Base-by-base conservation (phyloP, 2,329 filamentous ascomycete genomes). In the Ophiostoma montium region DNA sequence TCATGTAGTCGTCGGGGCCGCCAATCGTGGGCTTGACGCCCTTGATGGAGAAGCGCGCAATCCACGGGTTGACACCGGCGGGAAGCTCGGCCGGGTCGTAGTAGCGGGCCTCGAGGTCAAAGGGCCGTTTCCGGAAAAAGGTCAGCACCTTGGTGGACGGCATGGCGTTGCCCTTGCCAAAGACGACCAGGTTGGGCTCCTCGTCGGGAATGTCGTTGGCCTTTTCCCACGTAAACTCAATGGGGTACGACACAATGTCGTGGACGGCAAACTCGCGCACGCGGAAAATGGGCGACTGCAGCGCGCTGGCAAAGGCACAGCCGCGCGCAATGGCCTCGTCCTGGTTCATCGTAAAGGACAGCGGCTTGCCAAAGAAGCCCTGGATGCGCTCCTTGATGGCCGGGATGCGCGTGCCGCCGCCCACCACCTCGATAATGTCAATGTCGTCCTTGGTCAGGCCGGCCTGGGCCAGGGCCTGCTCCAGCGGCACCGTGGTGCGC, bases 221-320 rank as follows among this genome's bases (percentile, higher is more conserved):
- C 75, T 96, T 94, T 74, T 98, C 92, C 92, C 92, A 98, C 48
- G 83, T 85, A 67, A 98, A 98, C 65, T 98, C 90, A 65, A 98
- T 94, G 45, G 92, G 92, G 72, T 96, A 98, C 73, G 82, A 87
- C 69, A 95, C 86, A 60, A 96, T 90, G 67, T 98, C 92, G 75
- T 96, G 88, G 53, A 96, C 84, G 58, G 88, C 80, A 69, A 98
- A 98, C 72, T 98, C 92, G 61, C 92, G 88, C 63, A 98, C 92
- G 65, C 90, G 88, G 84, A 98, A 96, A 57, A 94, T 86, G 42
- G 92, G 92, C 0, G 92, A 96, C 50, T 96, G 80, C 59, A 95
- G 95, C 61, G 92, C 92, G 66, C 92, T 96, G 77, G 84, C 88
- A 72, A 98, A 98, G 53, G 92, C 89, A 65, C 87, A 95, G 54